Evolutionary conservation across 306 rosid genomes (phyloP), one percentile per base, ranked within the genome.

Genomic region (Pachyrhizus erosus): DNA sequence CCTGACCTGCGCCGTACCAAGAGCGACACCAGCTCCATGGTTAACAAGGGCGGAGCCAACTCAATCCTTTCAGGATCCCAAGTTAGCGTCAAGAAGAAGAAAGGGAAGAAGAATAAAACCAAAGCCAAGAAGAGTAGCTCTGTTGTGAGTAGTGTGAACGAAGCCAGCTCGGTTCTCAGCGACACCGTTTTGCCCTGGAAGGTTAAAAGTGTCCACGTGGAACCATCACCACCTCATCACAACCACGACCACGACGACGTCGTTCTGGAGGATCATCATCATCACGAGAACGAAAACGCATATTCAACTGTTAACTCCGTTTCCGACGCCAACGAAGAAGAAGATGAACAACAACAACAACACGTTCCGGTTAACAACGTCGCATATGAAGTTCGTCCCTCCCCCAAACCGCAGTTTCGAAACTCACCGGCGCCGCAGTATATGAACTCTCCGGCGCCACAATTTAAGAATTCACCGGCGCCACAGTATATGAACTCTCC

Each of bases 21-120:
- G 89, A 94, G 98, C 54, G 98, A 94, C 73, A 54, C 69, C 4
- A 94, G 98, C 26, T 92, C 97, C 0, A 71, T 94, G 1, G 96
- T 72, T 0, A 80, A 76, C 17, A 72, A 24, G 4, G 87, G 81
- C 1, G 86, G 64, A 42, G 69, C 93, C 0, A 85, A 77, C 24
- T 92, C 97, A 0, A 9, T 23, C 45, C 42, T 88, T 6, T 85
- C 87, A 2, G 87, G 68, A 1, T 89, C 94, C 0, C 88, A 91
- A 8, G 33, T 79, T 0, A 67, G 74, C 34, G 42, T 5, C 0
- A 70, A 5, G 0, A 23, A 31, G 9, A 79, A 69, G 76, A 65
- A 26, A 2, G 55, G 55, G n/a, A 23, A 37, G 60, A 14, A 20
- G 52, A 39, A 13, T 1, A 69, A 42, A 0, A n/a, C 73, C 8